These are phyloP conservation scores for Trametes versicolor DNA, from an alignment of 1,284 basidiomycete genomes.

Conservation along the genomic window DNA sequence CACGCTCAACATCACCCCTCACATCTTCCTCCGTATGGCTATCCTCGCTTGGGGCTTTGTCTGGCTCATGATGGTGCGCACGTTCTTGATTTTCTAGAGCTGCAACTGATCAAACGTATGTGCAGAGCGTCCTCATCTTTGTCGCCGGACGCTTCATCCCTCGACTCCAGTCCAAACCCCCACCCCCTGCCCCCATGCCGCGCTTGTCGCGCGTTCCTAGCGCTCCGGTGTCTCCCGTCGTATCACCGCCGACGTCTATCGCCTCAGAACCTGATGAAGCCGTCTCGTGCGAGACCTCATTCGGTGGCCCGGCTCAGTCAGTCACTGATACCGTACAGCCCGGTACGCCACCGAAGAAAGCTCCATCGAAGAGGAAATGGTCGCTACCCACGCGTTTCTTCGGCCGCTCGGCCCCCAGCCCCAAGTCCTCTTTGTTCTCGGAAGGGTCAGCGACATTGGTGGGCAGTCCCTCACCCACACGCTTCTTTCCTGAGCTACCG, in stretches of 20 bases:
- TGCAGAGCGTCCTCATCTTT: constrained; percentile 31
- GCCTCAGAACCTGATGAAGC: constrained; percentile 10
- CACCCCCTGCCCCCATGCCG: constrained; percentile 9
- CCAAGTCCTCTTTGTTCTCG: constrained; percentile 25
- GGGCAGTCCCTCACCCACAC: constrained; percentile 13
- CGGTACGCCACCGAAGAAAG: background rate
- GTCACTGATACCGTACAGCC: background rate
- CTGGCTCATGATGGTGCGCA: constrained; percentile 17
- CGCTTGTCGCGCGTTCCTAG: constrained; percentile 19
- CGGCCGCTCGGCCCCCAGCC: constrained; percentile 17
- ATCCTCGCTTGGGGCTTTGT: constrained; percentile 19
- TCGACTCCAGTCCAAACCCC: constrained; percentile 18
- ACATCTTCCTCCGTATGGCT: constrained; percentile 15
- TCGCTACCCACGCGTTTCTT: constrained; percentile 21
- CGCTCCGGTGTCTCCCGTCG: constrained; percentile 9
- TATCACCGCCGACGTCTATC: constrained; percentile 9
- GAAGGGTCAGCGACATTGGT: constrained; percentile 29
- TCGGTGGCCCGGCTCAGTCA: constrained; percentile 4
- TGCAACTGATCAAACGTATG: background rate
- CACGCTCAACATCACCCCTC: constrained; percentile 3
- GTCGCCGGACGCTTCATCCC: constrained; percentile 22
- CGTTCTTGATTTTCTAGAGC: too few relatives aligned
- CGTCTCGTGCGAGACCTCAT: background rate
- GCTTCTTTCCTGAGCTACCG: constrained; percentile 25
- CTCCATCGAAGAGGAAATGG: constrained; percentile 23